phyloP scores from a whole-genome alignment of 1,139 yeast species.

The Yamadazyma conglobata region DNA sequence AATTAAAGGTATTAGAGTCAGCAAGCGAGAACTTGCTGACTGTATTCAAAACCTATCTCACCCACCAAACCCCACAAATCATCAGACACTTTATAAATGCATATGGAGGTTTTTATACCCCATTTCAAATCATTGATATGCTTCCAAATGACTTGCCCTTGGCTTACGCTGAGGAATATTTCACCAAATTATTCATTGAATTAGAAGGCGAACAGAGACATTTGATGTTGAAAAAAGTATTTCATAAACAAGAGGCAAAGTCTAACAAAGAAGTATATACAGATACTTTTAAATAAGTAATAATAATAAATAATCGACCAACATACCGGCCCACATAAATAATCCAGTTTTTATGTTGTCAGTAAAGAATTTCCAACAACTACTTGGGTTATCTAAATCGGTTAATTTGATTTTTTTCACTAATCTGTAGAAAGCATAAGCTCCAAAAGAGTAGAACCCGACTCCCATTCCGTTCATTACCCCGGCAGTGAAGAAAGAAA shows the following conservation, averaged over 20 bases:
- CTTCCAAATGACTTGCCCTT: constrained; percentile 35
- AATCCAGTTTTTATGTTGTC: constrained; percentile 81
- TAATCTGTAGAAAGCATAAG: constrained; percentile 66
- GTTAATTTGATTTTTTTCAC: constrained; percentile 66
- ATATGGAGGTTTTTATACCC: constrained; percentile 19
- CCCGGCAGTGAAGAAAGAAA: constrained; percentile 67
- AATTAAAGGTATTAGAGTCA: constrained; percentile 4
- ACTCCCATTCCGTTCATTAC: constrained; percentile 83
- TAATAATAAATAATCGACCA: constrained; percentile 64
- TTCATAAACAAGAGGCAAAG: constrained; percentile 28
- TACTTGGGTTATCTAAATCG: constrained; percentile 70
- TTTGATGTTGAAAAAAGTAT: constrained; percentile 22
- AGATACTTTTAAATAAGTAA: constrained; percentile 33
- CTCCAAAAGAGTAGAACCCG: constrained; percentile 66
- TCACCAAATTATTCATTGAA: constrained; percentile 21
- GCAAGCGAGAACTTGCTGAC: constrained; percentile 10
- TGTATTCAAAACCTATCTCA: constrained; percentile 23
- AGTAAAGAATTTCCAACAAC: constrained; percentile 80
- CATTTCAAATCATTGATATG: constrained; percentile 25
- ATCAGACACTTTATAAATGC: constrained; percentile 29
- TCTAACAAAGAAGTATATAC: constrained; percentile 17
- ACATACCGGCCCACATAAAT: constrained; percentile 70
- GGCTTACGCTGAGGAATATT: constrained; percentile 26
- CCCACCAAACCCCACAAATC: constrained; percentile 13
- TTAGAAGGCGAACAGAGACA: constrained; percentile 21